Evolutionary conservation across 176 grass and related monocot species (phyloP).

Genomic region (Triticum dicoccoides): DNA sequence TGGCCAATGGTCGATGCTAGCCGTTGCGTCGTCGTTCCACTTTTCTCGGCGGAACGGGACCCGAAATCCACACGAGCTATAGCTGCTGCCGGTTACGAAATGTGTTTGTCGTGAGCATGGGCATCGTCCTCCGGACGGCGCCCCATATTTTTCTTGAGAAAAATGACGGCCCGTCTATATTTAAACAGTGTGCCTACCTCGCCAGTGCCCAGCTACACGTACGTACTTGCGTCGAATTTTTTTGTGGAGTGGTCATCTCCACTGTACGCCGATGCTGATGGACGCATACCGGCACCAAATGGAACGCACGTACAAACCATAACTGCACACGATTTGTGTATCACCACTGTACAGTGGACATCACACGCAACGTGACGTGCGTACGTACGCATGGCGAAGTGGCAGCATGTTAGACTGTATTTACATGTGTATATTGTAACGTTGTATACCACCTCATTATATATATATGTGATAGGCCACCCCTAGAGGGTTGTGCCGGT

Average conservation of each 20-base stretch:
- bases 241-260: not conserved
- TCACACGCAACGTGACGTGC: too few species aligned
- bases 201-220: not conserved
- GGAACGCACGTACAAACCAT: not conserved
- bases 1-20: constrained; percentile 14
- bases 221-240: not conserved
- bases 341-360: not conserved
- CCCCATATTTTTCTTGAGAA: too few species aligned
- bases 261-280: not conserved
- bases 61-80: constrained; percentile 32
- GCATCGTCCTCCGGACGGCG: constrained; percentile 16
- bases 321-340: not conserved
- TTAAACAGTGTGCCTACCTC: not conserved
- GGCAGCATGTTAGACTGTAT: too few species aligned
- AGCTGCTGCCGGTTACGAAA: not conserved
- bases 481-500: too few species aligned
- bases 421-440: too few species aligned
- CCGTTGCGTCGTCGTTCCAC: constrained; percentile 40
- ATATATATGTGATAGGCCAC: too few species aligned
- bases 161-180: not conserved
- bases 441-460: too few species aligned
- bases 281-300: not conserved
- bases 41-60: constrained; percentile 38
- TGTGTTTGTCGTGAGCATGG: constrained; percentile 33
- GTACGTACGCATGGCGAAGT: not conserved